A percentile compares a stretch with the other conserved stretches of the same genome.
Evolutionary conservation across 805 yeast genomes (phyloP).

Genomic region (Schwanniomyces polymorphus): DNA sequence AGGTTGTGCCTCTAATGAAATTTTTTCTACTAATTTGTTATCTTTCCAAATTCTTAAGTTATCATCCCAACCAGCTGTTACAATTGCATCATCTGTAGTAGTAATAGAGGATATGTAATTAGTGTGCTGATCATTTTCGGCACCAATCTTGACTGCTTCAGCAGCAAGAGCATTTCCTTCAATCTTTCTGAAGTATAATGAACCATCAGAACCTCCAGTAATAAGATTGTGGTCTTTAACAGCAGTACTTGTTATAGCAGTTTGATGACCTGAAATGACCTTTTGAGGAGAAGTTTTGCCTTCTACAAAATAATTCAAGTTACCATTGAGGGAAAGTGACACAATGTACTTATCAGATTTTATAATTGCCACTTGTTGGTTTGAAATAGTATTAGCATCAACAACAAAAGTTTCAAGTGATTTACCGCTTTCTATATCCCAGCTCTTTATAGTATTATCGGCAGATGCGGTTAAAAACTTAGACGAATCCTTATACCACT

Average conservation of each 20-base stretch:
- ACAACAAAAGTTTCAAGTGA: constrained; percentile 49
- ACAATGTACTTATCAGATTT: constrained; percentile 61
- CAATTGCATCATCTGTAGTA: constrained; percentile 21
- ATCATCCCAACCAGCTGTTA: constrained; percentile 91
- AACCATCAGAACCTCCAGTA: constrained; percentile 86
- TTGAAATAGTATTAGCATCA: constrained; percentile 43
- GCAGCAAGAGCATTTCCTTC: constrained; percentile 11
- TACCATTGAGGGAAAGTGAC: constrained; percentile 71
- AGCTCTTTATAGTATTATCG: constrained; percentile 70
- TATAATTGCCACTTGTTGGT: constrained; percentile 81
- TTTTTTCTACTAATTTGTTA: constrained; percentile 9
- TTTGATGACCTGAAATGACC: constrained; percentile 75
- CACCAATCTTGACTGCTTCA: constrained; percentile 34
- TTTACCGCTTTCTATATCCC: constrained; percentile 47
- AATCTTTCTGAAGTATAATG: constrained; percentile 59
- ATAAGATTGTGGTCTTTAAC: constrained; percentile 28
- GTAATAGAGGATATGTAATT: constrained; percentile 64
- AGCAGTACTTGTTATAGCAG: constrained; percentile 65
- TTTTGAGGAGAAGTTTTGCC: constrained; percentile 34
- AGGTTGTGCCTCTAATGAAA: constrained; percentile 32
- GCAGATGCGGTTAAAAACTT: constrained; percentile 81
- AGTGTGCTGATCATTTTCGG: constrained; percentile 48
- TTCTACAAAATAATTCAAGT: constrained; percentile 57
- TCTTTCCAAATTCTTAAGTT: constrained; percentile 47
- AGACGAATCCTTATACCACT: constrained; percentile 60